phyloP scores from a whole-genome alignment of 805 yeast species.

The Naumovozyma dairenensis region DNA sequence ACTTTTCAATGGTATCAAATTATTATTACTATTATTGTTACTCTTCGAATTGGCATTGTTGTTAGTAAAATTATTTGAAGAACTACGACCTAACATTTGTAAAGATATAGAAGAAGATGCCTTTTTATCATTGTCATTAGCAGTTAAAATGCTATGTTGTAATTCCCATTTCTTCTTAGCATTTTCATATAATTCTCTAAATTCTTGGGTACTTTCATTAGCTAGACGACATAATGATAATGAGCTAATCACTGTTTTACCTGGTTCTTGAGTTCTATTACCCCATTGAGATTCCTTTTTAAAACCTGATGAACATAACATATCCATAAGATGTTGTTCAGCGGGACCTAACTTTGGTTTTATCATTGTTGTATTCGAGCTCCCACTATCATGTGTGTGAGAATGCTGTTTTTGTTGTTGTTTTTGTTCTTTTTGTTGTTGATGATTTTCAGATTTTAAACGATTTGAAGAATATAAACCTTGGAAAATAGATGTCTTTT shows the following conservation, averaged over 20 bases:
- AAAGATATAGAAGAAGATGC: not conserved
- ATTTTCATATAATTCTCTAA: conserved; percentile 18
- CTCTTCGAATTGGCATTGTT: not conserved
- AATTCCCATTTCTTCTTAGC: conserved; percentile 19
- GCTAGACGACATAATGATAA: conserved; percentile 35
- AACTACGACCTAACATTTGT: too few species aligned
- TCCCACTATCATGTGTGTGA: conserved; percentile 20
- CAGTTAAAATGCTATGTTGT: conserved; percentile 7
- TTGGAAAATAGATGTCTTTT: conserved; percentile 55
- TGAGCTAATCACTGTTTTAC: conserved; percentile 78
- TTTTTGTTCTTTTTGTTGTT: not conserved
- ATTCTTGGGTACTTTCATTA: conserved; percentile 32
- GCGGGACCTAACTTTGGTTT: conserved; percentile 68
- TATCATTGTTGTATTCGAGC: conserved; percentile 33
- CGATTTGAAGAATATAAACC: conserved; percentile 45
- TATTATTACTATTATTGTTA: conserved; percentile 8
- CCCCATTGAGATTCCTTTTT: conserved; percentile 68
- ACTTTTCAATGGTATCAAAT: conserved; percentile 1
- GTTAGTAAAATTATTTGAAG: too few species aligned
- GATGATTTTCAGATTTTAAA: conserved; percentile 16
- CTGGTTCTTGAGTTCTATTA: conserved; percentile 76
- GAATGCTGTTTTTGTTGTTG: conserved; percentile 1
- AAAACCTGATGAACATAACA: conserved; percentile 89
- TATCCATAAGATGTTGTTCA: conserved; percentile 86
- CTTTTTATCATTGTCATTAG: conserved; percentile 1